phyloP scores from a whole-genome alignment of 2,329 filamentous ascomycete species.

The Hypoxylon sp. region DNA sequence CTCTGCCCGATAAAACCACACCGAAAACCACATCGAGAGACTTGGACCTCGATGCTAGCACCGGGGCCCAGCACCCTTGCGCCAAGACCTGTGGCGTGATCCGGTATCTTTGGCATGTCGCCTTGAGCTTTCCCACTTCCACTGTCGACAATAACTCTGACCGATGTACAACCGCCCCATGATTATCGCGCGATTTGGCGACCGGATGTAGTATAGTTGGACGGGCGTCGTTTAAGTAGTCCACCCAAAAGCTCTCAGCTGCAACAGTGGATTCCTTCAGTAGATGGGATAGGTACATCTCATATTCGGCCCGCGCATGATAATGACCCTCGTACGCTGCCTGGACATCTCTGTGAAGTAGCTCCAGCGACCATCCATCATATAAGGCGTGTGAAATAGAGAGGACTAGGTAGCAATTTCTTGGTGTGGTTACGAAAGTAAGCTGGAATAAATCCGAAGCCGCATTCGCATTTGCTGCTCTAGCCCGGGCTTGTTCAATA shows the following conservation, averaged over 20 bases:
- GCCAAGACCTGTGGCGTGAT: conserved; percentile 82
- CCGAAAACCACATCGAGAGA: conserved; percentile 85
- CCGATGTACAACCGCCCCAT: conserved; percentile 51
- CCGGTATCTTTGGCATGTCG: conserved; percentile 73
- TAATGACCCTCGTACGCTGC: conserved; percentile 68
- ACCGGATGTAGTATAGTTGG: conserved; percentile 52
- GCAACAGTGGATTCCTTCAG: conserved; percentile 57
- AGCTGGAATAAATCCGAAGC: conserved; percentile 62
- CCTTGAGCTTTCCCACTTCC: conserved; percentile 56
- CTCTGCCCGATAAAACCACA: conserved; percentile 85
- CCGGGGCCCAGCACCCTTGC: conserved; percentile 79
- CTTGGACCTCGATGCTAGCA: conserved; percentile 71
- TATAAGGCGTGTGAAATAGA: conserved; percentile 90
- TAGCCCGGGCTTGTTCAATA: conserved; percentile 53
- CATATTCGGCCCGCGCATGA: conserved; percentile 59
- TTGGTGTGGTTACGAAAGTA: conserved; percentile 53
- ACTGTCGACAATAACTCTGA: conserved; percentile 60
- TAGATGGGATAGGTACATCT: conserved; percentile 66
- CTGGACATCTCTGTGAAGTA: conserved; percentile 78
- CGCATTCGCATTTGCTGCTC: conserved; percentile 55
- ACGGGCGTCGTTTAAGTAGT: conserved; percentile 67
- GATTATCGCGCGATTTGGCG: neutral
- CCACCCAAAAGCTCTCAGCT: conserved; percentile 75
- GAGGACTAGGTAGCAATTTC: conserved; percentile 63
- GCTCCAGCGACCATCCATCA: conserved; percentile 83